Base-by-base conservation (phyloP, 2,329 filamentous ascomycete species). In the Eutypella sp. region DNA sequence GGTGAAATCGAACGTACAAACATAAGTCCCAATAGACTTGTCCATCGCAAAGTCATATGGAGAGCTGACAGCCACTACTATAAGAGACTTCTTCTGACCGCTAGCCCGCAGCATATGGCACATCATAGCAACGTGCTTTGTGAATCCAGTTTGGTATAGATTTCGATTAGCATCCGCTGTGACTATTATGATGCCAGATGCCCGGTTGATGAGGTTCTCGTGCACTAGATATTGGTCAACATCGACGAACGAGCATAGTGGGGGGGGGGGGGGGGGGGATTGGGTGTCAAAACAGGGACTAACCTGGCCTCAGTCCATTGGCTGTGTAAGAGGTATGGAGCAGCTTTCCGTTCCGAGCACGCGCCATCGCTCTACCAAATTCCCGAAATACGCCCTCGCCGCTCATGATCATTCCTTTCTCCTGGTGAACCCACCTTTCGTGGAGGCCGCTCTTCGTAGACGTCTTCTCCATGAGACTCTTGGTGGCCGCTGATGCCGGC, bases 11-110 rank as follows among this genome's bases (percentile, higher is more conserved):
- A 95, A 96, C 0, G 91, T 96, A 71, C 92, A 96, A 34, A 97
- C 78, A 58, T 96, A 96, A 1, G 91, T 96, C 5, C 88, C 87
- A 34, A 97, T 92, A 1, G 83, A 83, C 53, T 86, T 85, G 59
- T 97, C 92, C 79, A 92, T 90, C 38, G 89, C 90, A 63, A 97
- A 97, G 64, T 97, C 92, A 65, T 96, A 97, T 0, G 92, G 92
- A 1, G 91, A 96, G 67, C 90, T 96, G 55, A 95, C 91, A 1
- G 92, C 87, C 7, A 96, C 86, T 3, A 96, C 92, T 20, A 96
- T 84, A 31, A 96, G 70, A 1, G 91, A 88, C 67, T 95, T 96
- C 64, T 93, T 88, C 60, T 90, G 87, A 2, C 87, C 87, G 13
- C 79, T 79, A 6, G 84, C 82, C 6, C 82, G 81, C 47, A 89